Conservation (phyloP, 2,329 filamentous ascomycete species). For the Neurospora sp. region DNA sequence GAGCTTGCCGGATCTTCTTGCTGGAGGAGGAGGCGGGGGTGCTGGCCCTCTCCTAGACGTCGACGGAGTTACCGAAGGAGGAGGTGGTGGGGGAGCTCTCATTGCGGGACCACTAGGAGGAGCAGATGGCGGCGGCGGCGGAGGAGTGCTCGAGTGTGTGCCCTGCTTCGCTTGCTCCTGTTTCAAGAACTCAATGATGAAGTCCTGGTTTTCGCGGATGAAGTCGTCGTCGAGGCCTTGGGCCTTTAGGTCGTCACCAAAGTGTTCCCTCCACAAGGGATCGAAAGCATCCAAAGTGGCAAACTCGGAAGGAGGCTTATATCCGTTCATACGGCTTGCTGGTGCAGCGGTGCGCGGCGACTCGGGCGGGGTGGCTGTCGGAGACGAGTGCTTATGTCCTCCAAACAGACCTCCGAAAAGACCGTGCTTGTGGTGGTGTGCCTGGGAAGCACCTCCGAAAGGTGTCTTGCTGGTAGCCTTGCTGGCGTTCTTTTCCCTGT, state of each 20-base stretch:
- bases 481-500: conserved; percentile 89
- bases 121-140: conserved; percentile 15
- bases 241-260: conserved; percentile 52
- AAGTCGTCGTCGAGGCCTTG: conserved; percentile 58
- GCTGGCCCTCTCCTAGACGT: conserved; percentile 31
- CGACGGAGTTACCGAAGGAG: conserved; percentile 27
- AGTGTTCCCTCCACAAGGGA: conserved; percentile 54
- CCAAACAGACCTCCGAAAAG: conserved; percentile 54
- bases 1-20: conserved; percentile 47
- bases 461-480: conserved; percentile 74
- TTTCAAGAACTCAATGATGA: conserved; percentile 55
- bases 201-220: conserved; percentile 59
- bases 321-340: conserved; percentile 22
- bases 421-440: conserved; percentile 27
- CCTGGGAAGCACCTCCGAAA: conserved; percentile 48
- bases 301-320: conserved; percentile 43
- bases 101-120: conserved; percentile 24
- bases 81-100: conserved; percentile 33
- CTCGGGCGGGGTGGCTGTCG: conserved; percentile 41
- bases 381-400: conserved; percentile 50
- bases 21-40: conserved; percentile 47
- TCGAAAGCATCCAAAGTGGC: conserved; percentile 55
- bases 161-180: conserved; percentile 37
- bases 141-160: conserved; percentile 10
- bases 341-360: conserved; percentile 36